Percentiles rank a stretch among this genome's conserved stretches.
These are phyloP conservation scores for Claviceps digitariae DNA, from an alignment of 2,329 filamentous ascomycete genomes.

Conservation along the genomic window DNA sequence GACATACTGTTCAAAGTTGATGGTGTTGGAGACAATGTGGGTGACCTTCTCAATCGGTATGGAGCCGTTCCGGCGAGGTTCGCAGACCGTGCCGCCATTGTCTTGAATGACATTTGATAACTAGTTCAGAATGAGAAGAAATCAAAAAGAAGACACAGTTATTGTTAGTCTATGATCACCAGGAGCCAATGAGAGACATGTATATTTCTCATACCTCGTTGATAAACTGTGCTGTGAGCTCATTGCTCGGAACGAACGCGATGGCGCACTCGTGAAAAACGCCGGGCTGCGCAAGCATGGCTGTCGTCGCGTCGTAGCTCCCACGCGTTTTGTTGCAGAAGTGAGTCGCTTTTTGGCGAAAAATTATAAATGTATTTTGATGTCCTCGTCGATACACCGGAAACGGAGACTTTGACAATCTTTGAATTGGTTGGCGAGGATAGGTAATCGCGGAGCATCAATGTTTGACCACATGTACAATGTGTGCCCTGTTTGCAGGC, in stretches of 20 bases:
- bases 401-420: background rate
- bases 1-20: slow-evolving; percentile 83
- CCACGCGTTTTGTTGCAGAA: background rate
- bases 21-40: slow-evolving; percentile 54
- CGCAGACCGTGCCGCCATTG: slow-evolving; percentile 36
- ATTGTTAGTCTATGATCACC: slow-evolving; percentile 1
- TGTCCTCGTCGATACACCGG: background rate
- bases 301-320: background rate
- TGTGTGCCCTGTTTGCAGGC: background rate
- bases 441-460: background rate
- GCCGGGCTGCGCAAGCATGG: slow-evolving; percentile 17
- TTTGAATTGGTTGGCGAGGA: background rate
- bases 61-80: slow-evolving; percentile 33
- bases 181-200: too few species aligned
- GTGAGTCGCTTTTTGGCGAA: background rate
- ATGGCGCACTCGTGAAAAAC: slow-evolving; percentile 30
- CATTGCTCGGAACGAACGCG: slow-evolving; percentile 31
- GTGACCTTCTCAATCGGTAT: slow-evolving; percentile 35
- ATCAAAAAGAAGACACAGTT: background rate
- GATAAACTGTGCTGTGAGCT: slow-evolving; percentile 26
- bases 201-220: slow-evolving; percentile 20
- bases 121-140: slow-evolving; percentile 12
- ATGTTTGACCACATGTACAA: background rate
- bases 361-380: background rate
- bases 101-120: slow-evolving; percentile 29